A percentile compares a stretch with the other conserved stretches of the same genome.
These are phyloP conservation scores for Suillus subaureus DNA, from an alignment of 768 basidiomycete genomes.

Conservation along the genomic window DNA sequence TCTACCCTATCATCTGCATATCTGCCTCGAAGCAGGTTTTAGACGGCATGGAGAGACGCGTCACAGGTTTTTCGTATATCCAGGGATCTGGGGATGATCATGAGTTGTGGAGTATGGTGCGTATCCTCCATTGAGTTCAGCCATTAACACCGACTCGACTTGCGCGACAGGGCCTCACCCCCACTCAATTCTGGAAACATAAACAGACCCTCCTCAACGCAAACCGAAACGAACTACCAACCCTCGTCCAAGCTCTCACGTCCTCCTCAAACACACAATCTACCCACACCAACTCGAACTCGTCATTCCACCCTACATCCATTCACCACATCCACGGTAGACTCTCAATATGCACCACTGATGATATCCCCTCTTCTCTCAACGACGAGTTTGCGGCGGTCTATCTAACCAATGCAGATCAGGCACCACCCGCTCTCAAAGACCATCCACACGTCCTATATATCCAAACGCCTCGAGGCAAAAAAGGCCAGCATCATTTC, in stretches of 20 bases:
- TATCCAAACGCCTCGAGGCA: conserved; percentile 43
- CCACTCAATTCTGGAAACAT: conserved; percentile 70
- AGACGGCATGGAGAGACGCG: conserved; percentile 61
- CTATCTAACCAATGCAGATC: conserved; percentile 14
- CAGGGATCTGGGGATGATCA: conserved; percentile 97
- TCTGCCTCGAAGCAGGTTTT: conserved; percentile 78
- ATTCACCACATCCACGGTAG: conserved; percentile 38
- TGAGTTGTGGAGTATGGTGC: conserved; percentile 83
- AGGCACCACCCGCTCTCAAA: neutral
- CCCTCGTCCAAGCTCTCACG: conserved; percentile 22
- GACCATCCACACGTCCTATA: conserved; percentile 16
- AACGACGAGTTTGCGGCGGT: conserved; percentile 19
- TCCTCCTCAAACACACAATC: conserved; percentile 1
- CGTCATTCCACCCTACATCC: conserved; percentile 11
- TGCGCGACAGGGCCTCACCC: conserved; percentile 66
- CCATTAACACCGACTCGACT: neutral
- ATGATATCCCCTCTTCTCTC: conserved; percentile 24
- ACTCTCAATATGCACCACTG: conserved; percentile 41
- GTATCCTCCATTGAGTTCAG: conserved; percentile 11
- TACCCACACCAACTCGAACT: neutral
- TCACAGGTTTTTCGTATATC: conserved; percentile 79
- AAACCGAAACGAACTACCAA: conserved; percentile 50
- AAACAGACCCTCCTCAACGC: conserved; percentile 48
- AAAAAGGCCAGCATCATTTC: conserved; percentile 55
- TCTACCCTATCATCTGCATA: conserved; percentile 77